Base-by-base conservation (phyloP, 306 rosid species). In the Begonia peltatifolia region DNA sequence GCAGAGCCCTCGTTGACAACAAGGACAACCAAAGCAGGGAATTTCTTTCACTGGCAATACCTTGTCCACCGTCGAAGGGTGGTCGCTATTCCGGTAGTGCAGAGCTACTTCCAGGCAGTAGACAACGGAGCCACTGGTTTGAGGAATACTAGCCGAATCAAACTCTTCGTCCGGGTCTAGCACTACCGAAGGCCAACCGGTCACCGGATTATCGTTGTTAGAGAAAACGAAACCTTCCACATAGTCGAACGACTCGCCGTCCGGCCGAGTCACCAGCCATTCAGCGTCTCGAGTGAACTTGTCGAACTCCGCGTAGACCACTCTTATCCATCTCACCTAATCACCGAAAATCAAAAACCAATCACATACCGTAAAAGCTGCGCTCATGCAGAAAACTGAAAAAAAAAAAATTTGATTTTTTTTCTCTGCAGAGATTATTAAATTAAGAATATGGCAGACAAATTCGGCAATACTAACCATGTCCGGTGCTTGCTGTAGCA, bases 311-410 rank as follows among this genome's bases (percentile, higher is more conserved):
- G 77, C 41, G 56, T 92, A 92, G 9, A 92, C 87, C 58, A 83
- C 59, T 70, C 99, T 83, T 71, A 86, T 86, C 96, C 96, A 86
- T 42, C 84, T 77, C 72, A 86, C 96, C 99, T 92, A 76, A 71
- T 71, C 38, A 30, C 38, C 38, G 38, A 30, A 5, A 30, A 5
- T 6, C 38, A 30, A 30, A 30, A 30, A 30, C 38, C 9, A 30
- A 30, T 30, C 38, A 30, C 38, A 30, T 5, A 20, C 23, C 23
- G 23, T 20, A 20, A 20, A 20, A 2, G 23, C 23, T 20, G 8
- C 38, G 38, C 9, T 30, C 9, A 30, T 30, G 38, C 38, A 30
- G 38, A 30, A 30, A 30, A 30, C 38, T 6, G 0, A 30, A 30
- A 30, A 30, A 30, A 30, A 30, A 20, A 20, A 2, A 2, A 20